Evolutionary conservation across 768 basidiomycete genomes (phyloP).

Genomic region (Xanthoconium purpureum): DNA sequence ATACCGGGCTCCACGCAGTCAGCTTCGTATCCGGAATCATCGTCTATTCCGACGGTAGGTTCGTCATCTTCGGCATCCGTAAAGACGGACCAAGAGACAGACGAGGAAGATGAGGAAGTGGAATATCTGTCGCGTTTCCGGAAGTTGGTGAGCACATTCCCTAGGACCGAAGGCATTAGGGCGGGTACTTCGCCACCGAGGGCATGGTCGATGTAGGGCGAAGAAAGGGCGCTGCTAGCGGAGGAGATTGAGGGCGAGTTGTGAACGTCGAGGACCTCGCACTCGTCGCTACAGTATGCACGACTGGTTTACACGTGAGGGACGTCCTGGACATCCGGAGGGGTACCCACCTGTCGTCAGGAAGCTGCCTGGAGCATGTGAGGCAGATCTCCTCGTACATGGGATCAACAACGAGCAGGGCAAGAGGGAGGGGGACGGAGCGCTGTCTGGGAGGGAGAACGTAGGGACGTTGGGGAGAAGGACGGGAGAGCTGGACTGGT

Average conservation of each 20-base stretch:
- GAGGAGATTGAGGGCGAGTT: conserved; percentile 67
- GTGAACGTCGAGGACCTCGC: conserved; percentile 53
- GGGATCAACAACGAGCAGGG: conserved; percentile 11
- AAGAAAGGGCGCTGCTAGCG: conserved; percentile 63
- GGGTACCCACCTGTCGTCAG: conserved; percentile 55
- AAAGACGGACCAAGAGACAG: conserved; percentile 61
- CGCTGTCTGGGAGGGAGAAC: conserved; percentile 10
- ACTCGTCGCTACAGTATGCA: conserved; percentile 70
- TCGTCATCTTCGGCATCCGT: conserved; percentile 64
- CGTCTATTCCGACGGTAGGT: conserved; percentile 33
- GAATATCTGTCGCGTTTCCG: conserved; percentile 48
- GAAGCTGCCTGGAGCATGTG: conserved; percentile 63
- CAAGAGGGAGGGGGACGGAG: neutral
- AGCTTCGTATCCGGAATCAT: conserved; percentile 30
- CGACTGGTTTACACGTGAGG: conserved; percentile 42
- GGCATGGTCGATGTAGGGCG: conserved; percentile 56
- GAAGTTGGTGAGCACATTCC: conserved; percentile 48
- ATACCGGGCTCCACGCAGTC: conserved; percentile 33
- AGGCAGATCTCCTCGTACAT: conserved; percentile 85
- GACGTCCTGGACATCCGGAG: conserved; percentile 12
- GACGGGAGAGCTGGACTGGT: conserved; percentile 11
- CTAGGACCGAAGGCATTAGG: conserved; percentile 58
- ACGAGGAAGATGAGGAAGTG: conserved; percentile 63
- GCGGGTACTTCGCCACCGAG: conserved; percentile 61
- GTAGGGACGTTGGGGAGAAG: conserved; percentile 20